Base-by-base conservation (phyloP, 2,329 filamentous ascomycete species). In the Trichoderma asperellum region DNA sequence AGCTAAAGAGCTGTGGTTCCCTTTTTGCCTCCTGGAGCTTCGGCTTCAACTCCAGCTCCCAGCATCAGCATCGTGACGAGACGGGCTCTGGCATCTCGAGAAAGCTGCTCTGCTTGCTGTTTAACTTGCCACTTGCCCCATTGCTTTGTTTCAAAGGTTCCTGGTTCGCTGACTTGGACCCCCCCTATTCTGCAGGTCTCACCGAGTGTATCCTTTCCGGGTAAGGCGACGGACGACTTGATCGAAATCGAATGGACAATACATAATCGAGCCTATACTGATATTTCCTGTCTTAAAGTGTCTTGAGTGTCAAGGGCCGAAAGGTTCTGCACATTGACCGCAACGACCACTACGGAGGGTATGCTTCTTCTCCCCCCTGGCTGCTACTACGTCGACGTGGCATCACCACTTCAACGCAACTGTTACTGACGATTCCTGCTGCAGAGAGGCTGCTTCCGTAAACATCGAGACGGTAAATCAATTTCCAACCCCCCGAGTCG, bases 131-230 rank as follows among this genome's bases (percentile, higher is more conserved):
- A 6, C 8, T 29, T 57, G 52, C 34, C 53, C 47, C 68, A 57
- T 61, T 53, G 32, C 37, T 27, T 47, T 34, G 16, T 32, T 27
- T 60, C 34, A 11, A 14, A 29, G 32, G 35, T 52, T 29, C 56
- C 47, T 49, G 11, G 4, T 32, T 62, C 47, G 49, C 57, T 66
- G 52, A 65, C 59, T 34, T 55, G 53, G 53, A 35, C 18, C 49
- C 57, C 40, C 64, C 27, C 24, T 56, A 59, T 68, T 57, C 43
- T 53, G n/a, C 62, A 97, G 95, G 96, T 80, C 84, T 99, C 88
- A 98, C 95, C 73, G 96, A 99, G 89, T 99, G 96, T 85, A 96
- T 99, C 79, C 92, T 99, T 76, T 97, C 95, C 80, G 96, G 95
- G 94, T 97, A 91, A 79, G 40, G 84, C 64, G 24, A 70, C 34